Base-by-base conservation (phyloP, 176 grass and related monocot species). In the Aegilops tauschii region DNA sequence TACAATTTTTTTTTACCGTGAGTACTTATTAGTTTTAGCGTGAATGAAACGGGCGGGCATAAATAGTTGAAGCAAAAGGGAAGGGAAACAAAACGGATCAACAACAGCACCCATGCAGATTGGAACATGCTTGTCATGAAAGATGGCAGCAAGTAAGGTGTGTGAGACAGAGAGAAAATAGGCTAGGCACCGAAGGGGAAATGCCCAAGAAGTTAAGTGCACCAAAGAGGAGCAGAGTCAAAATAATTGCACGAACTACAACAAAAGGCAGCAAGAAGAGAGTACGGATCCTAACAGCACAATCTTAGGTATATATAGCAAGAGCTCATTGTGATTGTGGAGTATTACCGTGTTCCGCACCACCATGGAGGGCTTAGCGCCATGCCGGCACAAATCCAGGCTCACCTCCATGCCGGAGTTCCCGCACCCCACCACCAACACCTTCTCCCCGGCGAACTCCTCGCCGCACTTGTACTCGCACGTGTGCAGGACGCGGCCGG, bases 321-420 rank as follows among this genome's bases (percentile, higher is more conserved):
- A 36, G n/a, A 54, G 16, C 42, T 27, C 44, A 36, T 64, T 78
- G 13, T 17, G 50, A 18, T 54, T 54, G 16, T 45, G 5, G 34
- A 11, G 40, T 44, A 44, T 91, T 88, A 99, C 97, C 72, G 93
- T 94, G 90, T 94, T 94, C 31, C 97, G 89, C 79, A 99, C 97
- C 37, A 96, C 94, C 87, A 99, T 80, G 39, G 85, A 87, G 6
- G 97, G 94, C 80, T 49, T 85, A 1, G 92, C 97, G 63, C 86
- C 86, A 20, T 99, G 85, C 34, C 89, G 75, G 82, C 94, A 94
- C 84, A 99, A 89, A 87, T 99, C 97, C 78, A 99, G 73, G 87
- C 97, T 94, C 81, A 99, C 92, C 91, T 99, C 97, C 97, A 96
- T 99, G 71, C 97, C 97, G 67, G 97, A 99, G 81, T 99, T 99